Base-by-base conservation (phyloP, 2,329 filamentous ascomycete species). In the Hymenoscyphus scutula region DNA sequence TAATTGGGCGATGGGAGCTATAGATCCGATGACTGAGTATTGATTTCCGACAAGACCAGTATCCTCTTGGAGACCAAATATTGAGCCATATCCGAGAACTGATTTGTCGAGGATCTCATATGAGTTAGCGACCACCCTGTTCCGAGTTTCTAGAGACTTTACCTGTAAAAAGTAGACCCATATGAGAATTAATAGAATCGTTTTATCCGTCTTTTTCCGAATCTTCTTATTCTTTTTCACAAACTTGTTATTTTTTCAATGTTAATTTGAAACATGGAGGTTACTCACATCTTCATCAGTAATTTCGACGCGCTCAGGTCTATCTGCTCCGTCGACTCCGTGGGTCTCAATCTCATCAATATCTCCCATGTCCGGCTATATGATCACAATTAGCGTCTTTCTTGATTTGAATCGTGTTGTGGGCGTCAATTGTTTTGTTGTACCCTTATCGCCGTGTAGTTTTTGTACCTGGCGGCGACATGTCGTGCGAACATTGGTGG, bases 151-250 rank as follows among this genome's bases (percentile, higher is more conserved):
- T 2, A 34, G 11, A 1, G 17, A 3, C n/a, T n/a, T 45, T 53
- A 72, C 70, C 64, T 84, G 82, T 13, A 85, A 76, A 68, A 85
- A 84, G 71, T 84, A 84, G n/a, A 84, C 81, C 82, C 82, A 84
- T 56, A 82, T 71, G 0, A 85, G 77, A 56, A 85, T 79, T 3
- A 71, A 69, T 1, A 89, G 77, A 60, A 89, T 85, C 30, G 79
- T 78, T 56, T 77, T 79, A 70, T 89, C 87, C 0, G 85, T 88
- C 73, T 88, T 87, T 51, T 78, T 79, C 29, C 82, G 79, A 64
- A 89, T 87, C 10, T 81, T 80, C 66, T 78, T 81, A 73, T 81
- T 83, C 79, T 80, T n/a, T 41, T 2, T 27, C 10, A 25, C 34
- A n/a, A 58, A 29, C 15, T 29, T 5, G 17, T 29, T 29, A 7